phyloP scores from a whole-genome alignment of 768 basidiomycete species.

The Rickenella mellea region DNA sequence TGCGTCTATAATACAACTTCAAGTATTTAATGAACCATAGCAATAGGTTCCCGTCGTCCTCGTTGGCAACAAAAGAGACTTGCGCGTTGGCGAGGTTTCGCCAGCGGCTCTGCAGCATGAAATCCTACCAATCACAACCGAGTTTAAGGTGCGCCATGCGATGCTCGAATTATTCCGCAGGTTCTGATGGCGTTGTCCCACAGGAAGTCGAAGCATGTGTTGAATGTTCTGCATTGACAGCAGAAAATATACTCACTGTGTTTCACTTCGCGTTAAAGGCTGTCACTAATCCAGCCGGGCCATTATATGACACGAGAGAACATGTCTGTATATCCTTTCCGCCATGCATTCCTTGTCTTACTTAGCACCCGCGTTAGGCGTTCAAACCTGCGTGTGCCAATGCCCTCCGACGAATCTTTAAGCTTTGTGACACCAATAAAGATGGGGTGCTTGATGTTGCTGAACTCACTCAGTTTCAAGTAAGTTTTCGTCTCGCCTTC shows the following conservation, averaged over 20 bases:
- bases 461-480: slow-evolving; percentile 97
- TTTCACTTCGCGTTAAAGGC: slow-evolving; percentile 99
- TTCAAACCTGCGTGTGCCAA: slow-evolving; percentile 87
- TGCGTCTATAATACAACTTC: slow-evolving; percentile 24
- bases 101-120: slow-evolving; percentile 92
- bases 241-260: slow-evolving; percentile 90
- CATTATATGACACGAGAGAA: slow-evolving; percentile 91
- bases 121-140: slow-evolving; percentile 94
- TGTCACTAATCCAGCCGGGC: slow-evolving; percentile 92
- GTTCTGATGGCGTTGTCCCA: neutral
- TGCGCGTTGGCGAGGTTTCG: slow-evolving; percentile 87
- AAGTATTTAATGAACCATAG: neutral
- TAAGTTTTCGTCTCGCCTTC: slow-evolving; percentile 22
- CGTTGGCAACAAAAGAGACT: slow-evolving; percentile 97
- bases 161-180: slow-evolving; percentile 2
- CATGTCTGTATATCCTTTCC: slow-evolving; percentile 49
- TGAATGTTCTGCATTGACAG: slow-evolving; percentile 88
- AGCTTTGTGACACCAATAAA: slow-evolving; percentile 90
- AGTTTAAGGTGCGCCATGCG: slow-evolving; percentile 73
- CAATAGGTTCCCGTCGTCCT: slow-evolving; percentile 88
- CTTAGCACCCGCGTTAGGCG: slow-evolving; percentile 38
- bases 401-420: slow-evolving; percentile 90
- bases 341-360: slow-evolving; percentile 1
- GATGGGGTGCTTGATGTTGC: slow-evolving; percentile 84
- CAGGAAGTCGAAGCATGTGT: slow-evolving; percentile 99